These are phyloP conservation scores for Calycina herbarum DNA, from an alignment of 2,329 filamentous ascomycete genomes.

Conservation along the genomic window DNA sequence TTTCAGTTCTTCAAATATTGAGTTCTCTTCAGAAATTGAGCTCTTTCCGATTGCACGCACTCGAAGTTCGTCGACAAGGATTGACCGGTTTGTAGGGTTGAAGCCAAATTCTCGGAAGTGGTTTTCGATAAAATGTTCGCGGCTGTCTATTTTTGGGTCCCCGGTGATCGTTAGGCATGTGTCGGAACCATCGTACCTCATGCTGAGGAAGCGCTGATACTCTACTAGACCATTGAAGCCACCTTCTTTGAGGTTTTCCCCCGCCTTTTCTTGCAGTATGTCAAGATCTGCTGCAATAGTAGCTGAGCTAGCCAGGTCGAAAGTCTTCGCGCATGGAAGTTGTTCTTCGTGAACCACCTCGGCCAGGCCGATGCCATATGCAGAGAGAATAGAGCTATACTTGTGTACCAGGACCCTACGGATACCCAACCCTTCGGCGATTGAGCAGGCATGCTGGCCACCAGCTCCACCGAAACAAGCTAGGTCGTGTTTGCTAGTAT, in stretches of 20 bases:
- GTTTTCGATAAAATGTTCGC: constrained; percentile 76
- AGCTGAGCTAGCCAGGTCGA: constrained; percentile 43
- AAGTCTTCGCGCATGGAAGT: constrained; percentile 64
- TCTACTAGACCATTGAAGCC: constrained; percentile 48
- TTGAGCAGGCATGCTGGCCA: constrained; percentile 84
- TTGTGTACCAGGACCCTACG: constrained; percentile 80
- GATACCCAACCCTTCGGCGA: constrained; percentile 80
- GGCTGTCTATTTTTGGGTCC: constrained; percentile 68
- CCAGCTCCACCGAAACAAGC: constrained; percentile 90
- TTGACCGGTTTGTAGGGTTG: constrained; percentile 75
- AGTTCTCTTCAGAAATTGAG: neutral
- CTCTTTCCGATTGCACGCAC: constrained; percentile 71
- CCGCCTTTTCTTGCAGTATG: neutral
- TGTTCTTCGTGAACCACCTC: constrained; percentile 93
- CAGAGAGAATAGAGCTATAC: constrained; percentile 84
- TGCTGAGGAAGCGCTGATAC: constrained; percentile 89
- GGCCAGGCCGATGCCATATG: constrained; percentile 87
- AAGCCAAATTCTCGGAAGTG: constrained; percentile 92
- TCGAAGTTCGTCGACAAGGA: constrained; percentile 84
- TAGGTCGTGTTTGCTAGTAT: constrained; percentile 80
- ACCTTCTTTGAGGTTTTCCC: neutral
- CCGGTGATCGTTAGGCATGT: constrained; percentile 79
- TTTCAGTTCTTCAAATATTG: neutral
- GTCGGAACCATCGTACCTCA: constrained; percentile 85
- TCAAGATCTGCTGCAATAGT: neutral